Conservation (phyloP, 805 yeast species). For the Candida nemodendra region DNA sequence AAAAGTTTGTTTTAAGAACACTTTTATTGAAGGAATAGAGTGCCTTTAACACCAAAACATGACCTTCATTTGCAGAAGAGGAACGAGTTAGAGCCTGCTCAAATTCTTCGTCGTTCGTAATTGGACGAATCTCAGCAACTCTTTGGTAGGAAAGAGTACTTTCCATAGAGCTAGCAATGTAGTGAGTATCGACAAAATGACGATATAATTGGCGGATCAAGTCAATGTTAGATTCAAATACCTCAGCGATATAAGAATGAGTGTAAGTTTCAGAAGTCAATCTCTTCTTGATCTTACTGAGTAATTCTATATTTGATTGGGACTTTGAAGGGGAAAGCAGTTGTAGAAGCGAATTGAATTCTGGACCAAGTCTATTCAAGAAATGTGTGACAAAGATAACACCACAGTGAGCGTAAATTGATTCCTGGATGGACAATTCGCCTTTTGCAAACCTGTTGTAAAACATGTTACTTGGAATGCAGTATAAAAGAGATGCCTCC, state of each 20-base stretch:
- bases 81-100: constrained; percentile 61
- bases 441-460: constrained; percentile 69
- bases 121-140: constrained; percentile 72
- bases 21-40: constrained; percentile 81
- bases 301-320: constrained; percentile 69
- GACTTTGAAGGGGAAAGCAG: constrained; percentile 63
- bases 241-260: constrained; percentile 74
- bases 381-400: constrained; percentile 91
- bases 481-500: constrained; percentile 89
- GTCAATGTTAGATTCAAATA: constrained; percentile 65
- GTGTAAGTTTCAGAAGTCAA: constrained; percentile 92
- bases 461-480: constrained; percentile 86
- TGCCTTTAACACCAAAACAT: constrained; percentile 75
- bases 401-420: constrained; percentile 91
- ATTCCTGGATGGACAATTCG: constrained; percentile 87
- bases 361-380: constrained; percentile 90
- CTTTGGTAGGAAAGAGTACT: constrained; percentile 86
- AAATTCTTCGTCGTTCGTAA: constrained; percentile 73
- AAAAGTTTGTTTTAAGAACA: constrained; percentile 90
- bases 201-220: constrained; percentile 82
- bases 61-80: constrained; percentile 79
- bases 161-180: constrained; percentile 66
- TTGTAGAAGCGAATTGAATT: constrained; percentile 66
- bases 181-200: constrained; percentile 88
- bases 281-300: constrained; percentile 79